Evolutionary conservation across 1,284 basidiomycete genomes (phyloP).

Genomic region (Lignosus rhinocerotis): DNA sequence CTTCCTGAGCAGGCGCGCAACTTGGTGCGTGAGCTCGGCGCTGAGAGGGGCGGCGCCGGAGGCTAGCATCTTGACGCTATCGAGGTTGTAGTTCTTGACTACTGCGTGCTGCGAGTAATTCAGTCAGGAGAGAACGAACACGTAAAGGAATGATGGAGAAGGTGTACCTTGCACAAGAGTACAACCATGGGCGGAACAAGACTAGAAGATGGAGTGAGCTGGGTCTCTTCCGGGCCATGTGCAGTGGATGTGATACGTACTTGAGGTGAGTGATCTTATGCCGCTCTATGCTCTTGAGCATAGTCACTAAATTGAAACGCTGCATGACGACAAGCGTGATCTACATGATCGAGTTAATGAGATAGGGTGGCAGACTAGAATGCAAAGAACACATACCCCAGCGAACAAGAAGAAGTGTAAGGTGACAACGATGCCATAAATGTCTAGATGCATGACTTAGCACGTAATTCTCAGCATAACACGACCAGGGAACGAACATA

Average conservation of each 20-base stretch:
- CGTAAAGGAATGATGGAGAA: not conserved
- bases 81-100: constrained; percentile 66
- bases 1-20: constrained; percentile 56
- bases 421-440: constrained; percentile 70
- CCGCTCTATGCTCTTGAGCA: constrained; percentile 65
- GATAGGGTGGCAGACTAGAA: not conserved
- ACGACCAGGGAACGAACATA: constrained; percentile 15
- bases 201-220: constrained; percentile 32
- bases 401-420: constrained; percentile 58
- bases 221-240: constrained; percentile 2
- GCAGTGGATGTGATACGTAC: constrained; percentile 39
- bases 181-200: constrained; percentile 64
- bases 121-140: not conserved
- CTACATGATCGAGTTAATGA: constrained; percentile 31
- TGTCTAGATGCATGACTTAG: constrained; percentile 45
- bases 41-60: constrained; percentile 76
- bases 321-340: constrained; percentile 59
- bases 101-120: constrained; percentile 54
- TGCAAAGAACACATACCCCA: constrained; percentile 42
- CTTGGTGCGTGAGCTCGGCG: constrained; percentile 56
- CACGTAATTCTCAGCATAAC: not conserved
- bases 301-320: constrained; percentile 67
- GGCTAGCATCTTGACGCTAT: constrained; percentile 57
- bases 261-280: constrained; percentile 65
- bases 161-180: constrained; percentile 54